Base-by-base conservation (phyloP, 805 yeast species). In the Clavispora santaluciae region DNA sequence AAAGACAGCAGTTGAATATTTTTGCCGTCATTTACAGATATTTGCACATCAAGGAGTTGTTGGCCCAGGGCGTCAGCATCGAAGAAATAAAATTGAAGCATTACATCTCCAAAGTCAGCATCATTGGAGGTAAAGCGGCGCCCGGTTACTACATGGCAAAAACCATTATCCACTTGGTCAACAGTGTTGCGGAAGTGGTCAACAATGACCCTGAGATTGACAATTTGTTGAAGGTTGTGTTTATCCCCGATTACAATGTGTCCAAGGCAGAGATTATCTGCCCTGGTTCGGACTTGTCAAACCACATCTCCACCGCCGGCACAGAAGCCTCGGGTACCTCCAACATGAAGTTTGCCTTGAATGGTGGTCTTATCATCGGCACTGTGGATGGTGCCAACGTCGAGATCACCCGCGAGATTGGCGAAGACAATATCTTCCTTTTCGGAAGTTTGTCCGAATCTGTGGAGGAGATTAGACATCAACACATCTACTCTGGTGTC, bases 131-230 rank as follows among this genome's bases (percentile, higher is more conserved):
- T 59, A 89, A 90, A 66, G 85, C 95, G 44, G 97, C 97, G 9
- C 97, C 97, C n/a, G 97, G 97, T 50, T 89, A 89, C 63, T 89
- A 86, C 68, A 86, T 89, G 80, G 97, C 97, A 44, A 89, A 89
- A 66, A 77, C 85, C 43, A 86, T 89, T 56, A 90, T 89, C 60
- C 87, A 88, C 63, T 73, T 89, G 62, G 77, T 89, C 57, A 89
- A 86, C 61, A 66, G 85, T 40, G 96, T 88, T 28, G 82, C 86
- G 23, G 81, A 78, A 5, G 91, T 87, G 37, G 79, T 89, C 48
- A 89, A 89, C 65, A 74, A 73, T 45, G 97, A 89, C 59, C 64
- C 73, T 1, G 90, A 83, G 22, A 73, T 87, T 56, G 86, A 76
- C 26, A 84, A 83, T 52, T 70, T 84, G 55, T 76, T 89, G 56